Evolutionary conservation across 2,329 filamentous ascomycete genomes (phyloP).

Genomic region (Dendrostoma leiphaemia): DNA sequence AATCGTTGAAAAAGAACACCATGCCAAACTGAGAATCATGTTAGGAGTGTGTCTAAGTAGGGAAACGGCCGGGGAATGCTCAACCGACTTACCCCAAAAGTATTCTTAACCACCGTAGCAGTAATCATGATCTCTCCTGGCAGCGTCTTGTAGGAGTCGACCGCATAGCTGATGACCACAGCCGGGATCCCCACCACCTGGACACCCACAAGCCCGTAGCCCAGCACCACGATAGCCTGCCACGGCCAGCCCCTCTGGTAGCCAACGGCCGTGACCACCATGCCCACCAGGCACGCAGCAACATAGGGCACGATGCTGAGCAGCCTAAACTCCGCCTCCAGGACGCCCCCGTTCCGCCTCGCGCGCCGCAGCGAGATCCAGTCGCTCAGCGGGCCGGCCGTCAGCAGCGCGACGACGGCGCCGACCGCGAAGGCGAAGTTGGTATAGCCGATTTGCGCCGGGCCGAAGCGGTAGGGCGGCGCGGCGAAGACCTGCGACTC

Average conservation of each 20-base stretch:
- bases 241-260: conserved; percentile 46
- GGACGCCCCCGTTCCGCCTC: conserved; percentile 37
- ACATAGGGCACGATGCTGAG: conserved; percentile 41
- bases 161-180: conserved; percentile 55
- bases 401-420: conserved; percentile 35
- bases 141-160: conserved; percentile 56
- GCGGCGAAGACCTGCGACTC: conserved; percentile 44
- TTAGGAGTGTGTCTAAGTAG: too few relatives aligned
- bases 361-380: conserved; percentile 37
- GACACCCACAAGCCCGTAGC: conserved; percentile 35
- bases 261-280: conserved; percentile 43
- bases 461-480: conserved; percentile 43
- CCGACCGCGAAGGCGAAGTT: conserved; percentile 45
- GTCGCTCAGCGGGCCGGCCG: conserved; percentile 42
- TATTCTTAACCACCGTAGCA: conserved; percentile 63
- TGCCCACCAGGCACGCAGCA: conserved; percentile 39
- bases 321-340: conserved; percentile 45
- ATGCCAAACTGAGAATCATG: conserved; percentile 27
- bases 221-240: conserved; percentile 43
- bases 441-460: conserved; percentile 43
- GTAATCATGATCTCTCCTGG: conserved; percentile 59
- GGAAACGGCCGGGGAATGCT: too few relatives aligned
- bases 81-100: conserved; percentile 37
- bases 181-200: conserved; percentile 49
- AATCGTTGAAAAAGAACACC: conserved; percentile 30